Evolutionary conservation across 768 basidiomycete genomes (phyloP).

Genomic region (Serpula lacrymans): DNA sequence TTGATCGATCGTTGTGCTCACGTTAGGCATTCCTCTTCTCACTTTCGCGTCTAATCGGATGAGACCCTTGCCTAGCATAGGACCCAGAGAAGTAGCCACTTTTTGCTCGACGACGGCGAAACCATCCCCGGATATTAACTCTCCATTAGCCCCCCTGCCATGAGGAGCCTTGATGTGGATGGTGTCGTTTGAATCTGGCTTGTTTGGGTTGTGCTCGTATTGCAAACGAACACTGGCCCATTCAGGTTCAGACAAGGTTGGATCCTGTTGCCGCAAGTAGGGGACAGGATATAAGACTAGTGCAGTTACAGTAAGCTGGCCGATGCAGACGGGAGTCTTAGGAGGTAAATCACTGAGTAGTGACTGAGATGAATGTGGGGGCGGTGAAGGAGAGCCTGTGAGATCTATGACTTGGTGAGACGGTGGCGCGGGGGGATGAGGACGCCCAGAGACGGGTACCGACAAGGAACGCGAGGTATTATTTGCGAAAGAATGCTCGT

Average conservation of each 20-base stretch:
- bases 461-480: conserved; percentile 19
- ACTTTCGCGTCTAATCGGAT: conserved; percentile 80
- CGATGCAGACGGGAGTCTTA: conserved; percentile 86
- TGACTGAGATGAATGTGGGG: conserved; percentile 27
- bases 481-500: conserved; percentile 25
- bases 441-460: conserved; percentile 15
- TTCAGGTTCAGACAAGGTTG: conserved; percentile 43
- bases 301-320: conserved; percentile 77
- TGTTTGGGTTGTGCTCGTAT: conserved; percentile 63
- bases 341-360: conserved; percentile 63
- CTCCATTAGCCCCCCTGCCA: conserved; percentile 47
- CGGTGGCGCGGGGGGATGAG: conserved; percentile 19
- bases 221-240: conserved; percentile 70
- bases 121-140: conserved; percentile 53
- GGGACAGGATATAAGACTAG: conserved; percentile 80
- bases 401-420: conserved; percentile 70
- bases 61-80: conserved; percentile 81
- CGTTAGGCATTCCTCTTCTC: conserved; percentile 58
- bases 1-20: conserved; percentile 40
- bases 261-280: conserved; percentile 54
- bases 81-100: conserved; percentile 73
- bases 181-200: conserved; percentile 57
- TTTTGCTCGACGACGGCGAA: conserved; percentile 89
- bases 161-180: conserved; percentile 75
- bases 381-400: conserved; percentile 57